These are phyloP conservation scores for Monosporozyma yasuniensis DNA, from an alignment of 805 yeast species.

Conservation along the genomic window DNA sequence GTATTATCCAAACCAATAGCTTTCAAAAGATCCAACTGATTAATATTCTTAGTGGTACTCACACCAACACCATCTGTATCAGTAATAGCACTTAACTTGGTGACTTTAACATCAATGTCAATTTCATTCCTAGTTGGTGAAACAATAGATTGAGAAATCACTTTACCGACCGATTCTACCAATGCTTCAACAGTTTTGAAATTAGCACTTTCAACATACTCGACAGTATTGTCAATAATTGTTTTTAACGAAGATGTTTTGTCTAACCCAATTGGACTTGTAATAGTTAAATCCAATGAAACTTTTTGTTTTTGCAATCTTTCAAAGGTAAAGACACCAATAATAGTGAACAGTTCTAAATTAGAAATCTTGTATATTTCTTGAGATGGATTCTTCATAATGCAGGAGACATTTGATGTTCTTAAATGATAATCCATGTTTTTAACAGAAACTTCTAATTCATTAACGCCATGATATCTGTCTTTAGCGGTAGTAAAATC, in stretches of 20 bases:
- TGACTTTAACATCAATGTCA: constrained; percentile 43
- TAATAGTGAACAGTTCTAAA: constrained; percentile 58
- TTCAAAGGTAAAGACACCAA: constrained; percentile 91
- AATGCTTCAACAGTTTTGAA: constrained; percentile 93
- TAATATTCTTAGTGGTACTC: constrained; percentile 43
- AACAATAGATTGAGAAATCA: constrained; percentile 38
- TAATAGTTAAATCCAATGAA: constrained; percentile 43
- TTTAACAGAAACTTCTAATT: constrained; percentile 13
- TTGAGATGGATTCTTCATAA: constrained; percentile 2
- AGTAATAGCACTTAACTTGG: constrained; percentile 83
- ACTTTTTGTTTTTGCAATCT: constrained; percentile 74
- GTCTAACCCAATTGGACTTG: constrained; percentile 25
- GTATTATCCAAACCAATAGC: not conserved
- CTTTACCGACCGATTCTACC: constrained; percentile 60
- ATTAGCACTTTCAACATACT: constrained; percentile 64
- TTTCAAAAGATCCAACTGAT: constrained; percentile 27
- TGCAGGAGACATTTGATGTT: constrained; percentile 23
- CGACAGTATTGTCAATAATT: constrained; percentile 41
- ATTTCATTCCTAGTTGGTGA: not conserved
- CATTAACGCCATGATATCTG: constrained; percentile 17
- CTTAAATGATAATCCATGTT: constrained; percentile 25
- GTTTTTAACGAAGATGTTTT: constrained; percentile 24
- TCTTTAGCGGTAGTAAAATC: constrained; percentile 34
- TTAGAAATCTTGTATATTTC: constrained; percentile 36
- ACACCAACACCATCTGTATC: constrained; percentile 90